Evolutionary conservation across 768 basidiomycete species (phyloP).

Genomic region (Mycena latifolia): DNA sequence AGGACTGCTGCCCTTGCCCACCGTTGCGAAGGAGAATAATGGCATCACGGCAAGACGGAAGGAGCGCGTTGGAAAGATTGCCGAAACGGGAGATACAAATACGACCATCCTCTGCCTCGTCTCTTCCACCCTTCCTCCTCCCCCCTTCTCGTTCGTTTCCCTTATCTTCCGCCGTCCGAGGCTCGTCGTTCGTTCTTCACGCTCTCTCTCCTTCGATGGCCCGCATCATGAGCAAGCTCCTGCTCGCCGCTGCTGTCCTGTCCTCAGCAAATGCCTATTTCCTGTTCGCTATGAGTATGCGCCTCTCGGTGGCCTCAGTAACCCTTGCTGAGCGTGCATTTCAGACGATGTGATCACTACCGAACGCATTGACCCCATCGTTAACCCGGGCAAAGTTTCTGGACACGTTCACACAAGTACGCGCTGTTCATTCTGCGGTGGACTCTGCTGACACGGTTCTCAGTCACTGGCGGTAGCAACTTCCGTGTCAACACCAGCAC

Average conservation of each 20-base stretch:
- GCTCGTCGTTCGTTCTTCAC: conserved; percentile 24
- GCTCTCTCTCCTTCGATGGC: conserved; percentile 27
- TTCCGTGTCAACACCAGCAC: too few species aligned
- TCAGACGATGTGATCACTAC: conserved; percentile 58
- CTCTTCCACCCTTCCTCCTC: conserved; percentile 9
- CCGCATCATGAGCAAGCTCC: conserved; percentile 28
- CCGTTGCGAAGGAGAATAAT: too few species aligned
- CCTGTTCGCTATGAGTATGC: conserved; percentile 1
- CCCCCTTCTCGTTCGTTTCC: conserved; percentile 15
- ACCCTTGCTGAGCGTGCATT: neutral
- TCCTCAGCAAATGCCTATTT: conserved; percentile 35
- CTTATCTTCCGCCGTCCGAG: conserved; percentile 28
- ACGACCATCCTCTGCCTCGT: neutral
- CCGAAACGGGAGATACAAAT: conserved; percentile 3
- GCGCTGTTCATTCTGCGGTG: conserved; percentile 29
- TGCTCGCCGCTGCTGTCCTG: conserved; percentile 33
- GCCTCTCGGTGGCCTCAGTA: neutral
- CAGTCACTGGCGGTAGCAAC: too few species aligned
- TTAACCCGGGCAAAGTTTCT: conserved; percentile 55
- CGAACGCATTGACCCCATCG: conserved; percentile 64
- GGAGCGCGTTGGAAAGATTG: too few species aligned
- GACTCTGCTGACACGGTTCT: neutral
- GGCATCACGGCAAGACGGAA: too few species aligned
- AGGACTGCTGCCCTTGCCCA: too few species aligned
- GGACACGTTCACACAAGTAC: conserved; percentile 64